Percentiles rank a stretch among this genome's conserved stretches.
These are phyloP conservation scores for Coniochaeta sp. DNA, from an alignment of 2,329 filamentous ascomycete genomes.

Conservation along the genomic window DNA sequence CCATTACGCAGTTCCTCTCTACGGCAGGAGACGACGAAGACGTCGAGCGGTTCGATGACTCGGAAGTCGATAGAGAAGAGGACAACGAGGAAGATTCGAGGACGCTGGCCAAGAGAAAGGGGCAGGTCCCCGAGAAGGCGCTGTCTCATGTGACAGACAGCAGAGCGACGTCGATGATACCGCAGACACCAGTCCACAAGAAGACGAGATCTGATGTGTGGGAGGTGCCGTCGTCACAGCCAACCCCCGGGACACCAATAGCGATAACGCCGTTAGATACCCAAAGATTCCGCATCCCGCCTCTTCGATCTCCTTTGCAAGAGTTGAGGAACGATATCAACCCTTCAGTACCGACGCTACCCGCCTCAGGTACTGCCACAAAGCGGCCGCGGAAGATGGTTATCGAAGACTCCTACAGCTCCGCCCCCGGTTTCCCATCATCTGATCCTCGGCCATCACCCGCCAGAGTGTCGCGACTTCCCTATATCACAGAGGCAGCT, in stretches of 20 bases:
- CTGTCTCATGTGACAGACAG: background rate
- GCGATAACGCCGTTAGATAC: constrained; percentile 17
- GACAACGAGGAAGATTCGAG: background rate
- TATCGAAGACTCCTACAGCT: constrained; percentile 38
- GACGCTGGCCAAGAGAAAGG: background rate
- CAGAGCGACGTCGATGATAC: constrained; percentile 23
- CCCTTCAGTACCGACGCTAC: constrained; percentile 11
- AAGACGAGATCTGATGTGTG: constrained; percentile 27
- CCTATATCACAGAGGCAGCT: background rate
- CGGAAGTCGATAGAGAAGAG: constrained; percentile 15
- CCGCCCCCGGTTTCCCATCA: constrained; percentile 13
- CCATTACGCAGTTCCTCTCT: constrained; percentile 24
- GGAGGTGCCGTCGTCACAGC: constrained; percentile 38
- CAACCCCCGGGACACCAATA: constrained; percentile 30
- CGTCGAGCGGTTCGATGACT: constrained; percentile 12
- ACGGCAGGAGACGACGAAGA: constrained; percentile 9
- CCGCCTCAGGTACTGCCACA: constrained; percentile 11
- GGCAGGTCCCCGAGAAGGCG: background rate
- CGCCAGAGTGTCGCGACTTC: constrained; percentile 5
- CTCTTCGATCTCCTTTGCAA: constrained; percentile 29
- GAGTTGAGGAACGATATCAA: constrained; percentile 24
- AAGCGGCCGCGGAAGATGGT: constrained; percentile 25
- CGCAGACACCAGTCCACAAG: constrained; percentile 31
- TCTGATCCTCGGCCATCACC: constrained; percentile 6
- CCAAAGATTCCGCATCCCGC: constrained; percentile 22